Base-by-base conservation (phyloP, 805 yeast species). In the Blastobotrys attinorum region DNA sequence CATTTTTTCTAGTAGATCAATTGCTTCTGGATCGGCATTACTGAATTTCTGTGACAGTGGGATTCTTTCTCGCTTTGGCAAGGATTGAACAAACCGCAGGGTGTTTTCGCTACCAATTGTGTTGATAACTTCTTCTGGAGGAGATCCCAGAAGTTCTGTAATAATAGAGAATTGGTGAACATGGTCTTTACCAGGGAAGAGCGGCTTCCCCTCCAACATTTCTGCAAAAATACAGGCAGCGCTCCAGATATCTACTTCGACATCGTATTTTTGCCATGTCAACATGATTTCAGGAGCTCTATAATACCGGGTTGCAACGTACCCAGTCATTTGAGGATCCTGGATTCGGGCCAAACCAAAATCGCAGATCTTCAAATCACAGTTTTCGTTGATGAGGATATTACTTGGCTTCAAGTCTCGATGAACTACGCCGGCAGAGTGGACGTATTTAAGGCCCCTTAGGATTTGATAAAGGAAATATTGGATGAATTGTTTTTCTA, bases 251-350 rank as follows among this genome's bases (percentile, higher is more conserved):
- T 90, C 98, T 31, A 90, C 97, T 65, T 89, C 97, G 6, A 86
- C 81, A 59, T 89, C 96, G 66, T 90, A 90, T 61, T 90, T 87
- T 63, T 90, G 98, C 97, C 97, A 90, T 22, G 97, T 88, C 51
- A 90, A 75, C 98, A 90, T 90, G 64, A 90, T 90, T 63, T 90
- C 98, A 1, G 98, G 98, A 0, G 97, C 98, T 50, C 98, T 76
- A 66, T 90, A 90, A 69, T 88, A 90, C 58, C 98, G 67, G 3
- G 98, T 90, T 3, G 95, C 83, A 15, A 90, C 98, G 62, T 90
- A 90, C 7, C 97, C 98, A 1, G 97, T 90, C 98, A 90, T 90
- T 63, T 90, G 97, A 11, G 97, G 96, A 66, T 90, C 98, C 69
- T 90, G 97, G 59, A 90, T 84, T 61, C 98, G 76, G 27, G 97